A percentile compares a stretch with the other conserved stretches of the same genome.
Conservation (phyloP, 1,139 yeast genomes). For the Zygosaccharomyces sapae region DNA sequence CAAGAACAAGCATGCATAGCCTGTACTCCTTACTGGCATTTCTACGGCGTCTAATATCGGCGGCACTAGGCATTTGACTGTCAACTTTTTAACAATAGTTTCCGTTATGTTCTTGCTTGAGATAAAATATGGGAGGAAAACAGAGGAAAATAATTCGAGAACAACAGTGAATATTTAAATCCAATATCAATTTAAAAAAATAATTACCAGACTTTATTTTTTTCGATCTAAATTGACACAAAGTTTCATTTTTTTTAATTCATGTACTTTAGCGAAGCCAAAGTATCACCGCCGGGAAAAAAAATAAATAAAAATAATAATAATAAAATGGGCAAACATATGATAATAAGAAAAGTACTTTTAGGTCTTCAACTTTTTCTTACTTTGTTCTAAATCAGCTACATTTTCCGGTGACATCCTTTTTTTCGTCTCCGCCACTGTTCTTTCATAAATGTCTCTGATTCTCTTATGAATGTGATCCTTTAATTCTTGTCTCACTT, state of each 20-base stretch:
- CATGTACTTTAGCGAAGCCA: not conserved
- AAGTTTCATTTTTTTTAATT: not conserved
- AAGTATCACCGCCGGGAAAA: not conserved
- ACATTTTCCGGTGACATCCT: constrained; percentile 16
- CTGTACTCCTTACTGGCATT: constrained; percentile 55
- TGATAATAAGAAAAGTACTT: not conserved
- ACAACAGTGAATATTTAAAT: not conserved
- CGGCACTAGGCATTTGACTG: constrained; percentile 25
- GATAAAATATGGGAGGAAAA: not conserved
- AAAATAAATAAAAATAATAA: not conserved
- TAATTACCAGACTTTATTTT: not conserved
- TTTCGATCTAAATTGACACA: constrained; percentile 1
- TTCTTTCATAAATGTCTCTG: constrained; percentile 25
- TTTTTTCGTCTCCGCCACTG: constrained; percentile 24
- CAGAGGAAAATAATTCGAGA: not conserved
- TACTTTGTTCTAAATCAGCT: constrained; percentile 10
- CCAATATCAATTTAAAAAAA: not conserved
- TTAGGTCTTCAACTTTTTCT: constrained; percentile 19
- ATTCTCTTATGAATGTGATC: constrained; percentile 31
- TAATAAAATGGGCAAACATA: not conserved
- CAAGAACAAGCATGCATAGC: constrained; percentile 54
- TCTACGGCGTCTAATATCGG: constrained; percentile 52
- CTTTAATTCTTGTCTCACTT: constrained; percentile 30
- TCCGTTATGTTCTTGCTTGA: not conserved
- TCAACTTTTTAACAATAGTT: not conserved